These are phyloP conservation scores for Theobroma grandiflorum DNA, from an alignment of 441 rosid species.

Conservation along the genomic window DNA sequence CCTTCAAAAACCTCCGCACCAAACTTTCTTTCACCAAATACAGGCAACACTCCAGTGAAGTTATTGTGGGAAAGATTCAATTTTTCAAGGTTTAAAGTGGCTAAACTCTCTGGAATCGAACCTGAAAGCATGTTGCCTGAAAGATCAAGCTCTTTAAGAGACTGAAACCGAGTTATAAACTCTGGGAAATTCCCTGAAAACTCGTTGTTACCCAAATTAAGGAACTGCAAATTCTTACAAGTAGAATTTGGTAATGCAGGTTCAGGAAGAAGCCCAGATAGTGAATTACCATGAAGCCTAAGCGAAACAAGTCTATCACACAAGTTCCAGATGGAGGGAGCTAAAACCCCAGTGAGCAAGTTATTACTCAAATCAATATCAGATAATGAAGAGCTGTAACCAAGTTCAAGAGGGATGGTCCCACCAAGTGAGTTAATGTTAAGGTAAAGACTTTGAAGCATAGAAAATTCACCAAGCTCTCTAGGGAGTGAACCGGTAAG, in stretches of 20 bases:
- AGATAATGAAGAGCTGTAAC: constrained; percentile 83
- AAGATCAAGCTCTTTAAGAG: constrained; percentile 82
- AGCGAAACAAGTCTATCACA: constrained; percentile 79
- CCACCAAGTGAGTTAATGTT: constrained; percentile 83
- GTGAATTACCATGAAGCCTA: constrained; percentile 67
- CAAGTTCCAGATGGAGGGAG: constrained; percentile 92
- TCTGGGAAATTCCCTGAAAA: constrained; percentile 87
- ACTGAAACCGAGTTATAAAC: constrained; percentile 64
- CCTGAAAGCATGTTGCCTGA: constrained; percentile 76
- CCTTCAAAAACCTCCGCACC: constrained; percentile 77
- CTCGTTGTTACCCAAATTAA: constrained; percentile 82
- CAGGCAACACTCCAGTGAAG: constrained; percentile 80
- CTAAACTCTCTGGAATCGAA: constrained; percentile 66
- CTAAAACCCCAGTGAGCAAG: constrained; percentile 58
- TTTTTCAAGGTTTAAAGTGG: constrained; percentile 62
- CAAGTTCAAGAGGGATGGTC: constrained; percentile 88
- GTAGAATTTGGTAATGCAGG: constrained; percentile 87
- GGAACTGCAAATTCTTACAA: constrained; percentile 67
- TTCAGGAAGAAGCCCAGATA: constrained; percentile 74
- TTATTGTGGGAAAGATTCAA: constrained; percentile 90
- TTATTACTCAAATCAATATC: constrained; percentile 84
- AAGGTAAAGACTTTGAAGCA: constrained; percentile 84
- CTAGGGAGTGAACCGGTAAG: constrained; percentile 90
- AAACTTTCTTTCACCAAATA: constrained; percentile 68
- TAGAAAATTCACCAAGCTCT: constrained; percentile 87